Evolutionary conservation across 192 early-diverging fungal species (phyloP), one percentile per base, ranked within the genome.

Genomic region (Coemansia sp.): DNA sequence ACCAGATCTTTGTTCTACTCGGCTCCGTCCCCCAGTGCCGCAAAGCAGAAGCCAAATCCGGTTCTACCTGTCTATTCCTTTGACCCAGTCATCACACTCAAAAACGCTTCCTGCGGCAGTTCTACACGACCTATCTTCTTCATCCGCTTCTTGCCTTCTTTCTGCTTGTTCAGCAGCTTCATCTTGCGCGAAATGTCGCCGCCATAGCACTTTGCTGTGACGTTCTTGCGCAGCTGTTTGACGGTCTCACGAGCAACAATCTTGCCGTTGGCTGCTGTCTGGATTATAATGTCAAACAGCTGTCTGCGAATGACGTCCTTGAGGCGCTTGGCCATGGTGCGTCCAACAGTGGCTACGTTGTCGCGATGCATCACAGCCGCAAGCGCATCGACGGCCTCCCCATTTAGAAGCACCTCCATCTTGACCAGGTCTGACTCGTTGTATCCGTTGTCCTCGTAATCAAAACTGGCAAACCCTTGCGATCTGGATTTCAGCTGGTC

Each of bases 111-210:
- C 72, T 96, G 95, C 15, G 93, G 91, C 65, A 98, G 78, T 76
- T 98, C 91, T 21, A 98, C 93, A 51, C 92, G 93, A 47, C 90
- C 90, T 73, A 90, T 89, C 69, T 86, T 85, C 73, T 94, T 95
- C 92, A 96, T 93, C 49, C 91, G 84, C 85, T 98, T 97, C 85
- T 99, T 99, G 61, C 95, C 95, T 60, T 91, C 95, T 82, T 97
- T 97, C 82, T 96, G 94, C 62, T 91, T 92, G 58, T 96, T 90
- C 64, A 99, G 73, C 49, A 99, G 86, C 82, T 99, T 99, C 97
- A 98, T 99, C 79, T 95, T 97, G 26, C 97, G 88, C 3, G 95
- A 93, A 13, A 95, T 88, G 83, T 99, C 97, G 18, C 97, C 97
- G 21, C 97, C 95, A 69, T 99, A 99, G 67, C 92, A 95, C 82